A percentile compares a stretch with the other conserved stretches of the same genome.
phyloP scores from a whole-genome alignment of 139 green algal species.

The Desmodesmus armatus region DNA sequence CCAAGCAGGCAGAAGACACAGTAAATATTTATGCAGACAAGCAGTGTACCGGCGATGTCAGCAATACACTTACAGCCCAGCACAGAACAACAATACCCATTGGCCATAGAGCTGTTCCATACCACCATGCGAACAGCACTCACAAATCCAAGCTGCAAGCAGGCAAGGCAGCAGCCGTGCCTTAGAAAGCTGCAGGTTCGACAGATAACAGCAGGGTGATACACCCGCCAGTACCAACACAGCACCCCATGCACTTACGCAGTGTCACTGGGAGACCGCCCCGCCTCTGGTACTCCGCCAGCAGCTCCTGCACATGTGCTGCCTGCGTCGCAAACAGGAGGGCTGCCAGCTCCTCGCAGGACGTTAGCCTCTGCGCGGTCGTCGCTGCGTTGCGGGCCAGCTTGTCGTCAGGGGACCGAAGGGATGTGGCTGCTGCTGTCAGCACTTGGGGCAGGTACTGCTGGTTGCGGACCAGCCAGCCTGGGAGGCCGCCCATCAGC shows the following conservation, averaged over 20 bases:
- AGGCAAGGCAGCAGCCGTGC: too few relatives aligned
- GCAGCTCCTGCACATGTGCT: conserved; percentile 52
- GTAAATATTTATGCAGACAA: too few relatives aligned
- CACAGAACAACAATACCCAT: too few relatives aligned
- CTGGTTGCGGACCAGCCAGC: conserved; percentile 46
- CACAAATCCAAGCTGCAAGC: too few relatives aligned
- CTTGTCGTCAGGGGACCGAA: conserved; percentile 55
- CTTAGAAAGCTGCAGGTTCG: too few relatives aligned
- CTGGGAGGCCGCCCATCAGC: conserved; percentile 64
- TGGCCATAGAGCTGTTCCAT: too few relatives aligned
- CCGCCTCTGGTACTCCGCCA: conserved; percentile 42
- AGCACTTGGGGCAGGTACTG: conserved; percentile 47
- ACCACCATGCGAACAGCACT: too few relatives aligned
- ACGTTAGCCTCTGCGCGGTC: conserved; percentile 53
- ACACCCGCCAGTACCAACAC: too few relatives aligned
- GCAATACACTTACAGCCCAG: too few relatives aligned
- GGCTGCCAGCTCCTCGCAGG: conserved; percentile 42
- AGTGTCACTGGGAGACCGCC: conserved; percentile 26
- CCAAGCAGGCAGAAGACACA: background rate
- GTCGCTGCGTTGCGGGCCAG: conserved; percentile 72
- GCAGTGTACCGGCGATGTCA: too few relatives aligned
- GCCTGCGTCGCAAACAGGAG: conserved; percentile 41
- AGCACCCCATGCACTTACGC: too few relatives aligned
- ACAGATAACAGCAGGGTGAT: too few relatives aligned
- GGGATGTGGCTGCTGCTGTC: conserved; percentile 33